A percentile compares a stretch with the other conserved stretches of the same genome.
phyloP scores from a whole-genome alignment of 2,329 filamentous ascomycete genomes.

The Ceratocystis diversiconidia region DNA sequence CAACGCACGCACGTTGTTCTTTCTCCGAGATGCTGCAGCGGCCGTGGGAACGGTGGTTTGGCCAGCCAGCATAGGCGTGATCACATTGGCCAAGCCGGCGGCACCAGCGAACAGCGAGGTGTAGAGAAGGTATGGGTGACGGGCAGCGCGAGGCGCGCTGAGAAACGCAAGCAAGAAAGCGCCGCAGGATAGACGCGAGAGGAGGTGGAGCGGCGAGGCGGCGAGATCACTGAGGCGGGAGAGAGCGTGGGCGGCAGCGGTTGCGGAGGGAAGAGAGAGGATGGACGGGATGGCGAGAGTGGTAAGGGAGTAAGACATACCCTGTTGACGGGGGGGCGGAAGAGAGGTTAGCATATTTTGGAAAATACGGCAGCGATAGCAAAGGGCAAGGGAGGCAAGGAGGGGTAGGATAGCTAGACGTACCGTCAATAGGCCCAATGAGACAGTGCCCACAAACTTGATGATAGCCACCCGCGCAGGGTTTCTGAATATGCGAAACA shows the following conservation, averaged over 20 bases:
- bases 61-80: constrained; percentile 32
- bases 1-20: constrained; percentile 30
- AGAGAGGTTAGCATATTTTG: neutral
- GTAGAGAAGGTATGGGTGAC: constrained; percentile 86
- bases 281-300: constrained; percentile 67
- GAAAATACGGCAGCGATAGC: neutral
- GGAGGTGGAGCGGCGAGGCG: constrained; percentile 48
- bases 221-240: constrained; percentile 49
- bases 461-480: constrained; percentile 58
- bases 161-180: constrained; percentile 65
- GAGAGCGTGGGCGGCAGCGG: constrained; percentile 56
- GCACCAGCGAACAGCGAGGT: constrained; percentile 55
- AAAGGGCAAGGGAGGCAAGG: neutral
- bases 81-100: constrained; percentile 39
- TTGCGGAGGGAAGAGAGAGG: constrained; percentile 63
- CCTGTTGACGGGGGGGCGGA: constrained; percentile 39
- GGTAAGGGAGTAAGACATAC: constrained; percentile 73
- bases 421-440: constrained; percentile 77
- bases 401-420: constrained; percentile 25
- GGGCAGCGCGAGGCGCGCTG: constrained; percentile 57
- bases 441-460: constrained; percentile 89
- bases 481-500: constrained; percentile 36
- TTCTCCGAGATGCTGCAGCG: neutral
- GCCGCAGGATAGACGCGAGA: constrained; percentile 54
- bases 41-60: constrained; percentile 21